Evolutionary conservation across 768 basidiomycete genomes (phyloP), one percentile per base, ranked within the genome.

Genomic region (Suillus fuscotomentosus): DNA sequence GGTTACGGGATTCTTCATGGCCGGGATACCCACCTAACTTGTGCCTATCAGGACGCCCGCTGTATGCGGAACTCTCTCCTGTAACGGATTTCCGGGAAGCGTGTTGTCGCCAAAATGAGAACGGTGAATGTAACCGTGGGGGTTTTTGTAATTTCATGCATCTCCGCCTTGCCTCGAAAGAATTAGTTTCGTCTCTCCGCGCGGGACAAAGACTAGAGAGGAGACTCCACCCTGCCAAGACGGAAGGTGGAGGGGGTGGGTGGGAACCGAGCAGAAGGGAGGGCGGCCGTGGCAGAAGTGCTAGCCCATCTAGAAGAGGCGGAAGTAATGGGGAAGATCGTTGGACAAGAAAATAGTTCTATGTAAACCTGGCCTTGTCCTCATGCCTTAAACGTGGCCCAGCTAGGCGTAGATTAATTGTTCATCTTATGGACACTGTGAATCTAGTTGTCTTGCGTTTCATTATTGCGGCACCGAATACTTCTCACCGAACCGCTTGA

Each of bases 81-180:
- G 97, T 99, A 20, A 99, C 96, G 36, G 97, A 99, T 79, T 99
- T 99, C 77, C 89, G 96, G 59, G 97, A 99, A 79, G 96, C 96
- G 0, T 99, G 97, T 75, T 99, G 97, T 76, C 87, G 97, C 55
- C 97, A 99, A 77, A 99, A 99, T 71, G 97, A 99, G 76, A 92
- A 98, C 70, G 97, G 97, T 9, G 94, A 97, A 78, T 99, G 97
- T 77, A 97, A 97, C 71, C 89, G 97, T 50, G 97, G 97, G 38
- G 95, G 95, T 3, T 98, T 97, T 80, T 99, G 97, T 79, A 99
- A 99, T 77, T 99, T 99, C 74, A 97, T 98, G 94, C 96, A 98
- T 79, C 82, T 98, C 41, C 88, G 94, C 15, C 83, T 94, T 24
- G 92, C 96, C 5, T 92, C 94, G 38, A 88, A 90, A 72, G 88